These are phyloP conservation scores for Zychaea mexicana DNA, from an alignment of 371 early-diverging fungal genomes.

Conservation along the genomic window DNA sequence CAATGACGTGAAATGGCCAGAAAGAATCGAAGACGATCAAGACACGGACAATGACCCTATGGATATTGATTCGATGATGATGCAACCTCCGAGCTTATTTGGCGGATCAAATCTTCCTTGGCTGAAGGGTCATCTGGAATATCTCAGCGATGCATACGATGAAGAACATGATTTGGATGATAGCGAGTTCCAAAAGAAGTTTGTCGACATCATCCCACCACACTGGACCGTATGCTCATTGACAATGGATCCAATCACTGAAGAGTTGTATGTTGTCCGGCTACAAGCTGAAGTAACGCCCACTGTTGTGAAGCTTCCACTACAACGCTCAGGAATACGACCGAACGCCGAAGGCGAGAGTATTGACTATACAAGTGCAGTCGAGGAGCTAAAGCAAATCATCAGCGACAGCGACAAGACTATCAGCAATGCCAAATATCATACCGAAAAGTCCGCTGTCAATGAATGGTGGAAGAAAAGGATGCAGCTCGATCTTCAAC, in stretches of 20 bases:
- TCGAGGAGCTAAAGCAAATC: slow-evolving; percentile 55
- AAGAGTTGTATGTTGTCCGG: slow-evolving; percentile 70
- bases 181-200: slow-evolving; percentile 45
- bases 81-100: not conserved
- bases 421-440: slow-evolving; percentile 33
- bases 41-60: slow-evolving; percentile 24
- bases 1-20: slow-evolving; percentile 34
- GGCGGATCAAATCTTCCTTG: slow-evolving; percentile 1
- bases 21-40: not conserved
- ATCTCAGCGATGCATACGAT: slow-evolving; percentile 34
- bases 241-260: slow-evolving; percentile 64
- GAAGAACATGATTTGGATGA: slow-evolving; percentile 36
- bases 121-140: slow-evolving; percentile 33
- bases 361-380: slow-evolving; percentile 40
- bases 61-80: slow-evolving; percentile 4
- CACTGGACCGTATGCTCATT: slow-evolving; percentile 76
- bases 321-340: slow-evolving; percentile 61
- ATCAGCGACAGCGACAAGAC: slow-evolving; percentile 62
- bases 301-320: slow-evolving; percentile 70
- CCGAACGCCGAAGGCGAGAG: slow-evolving; percentile 44
- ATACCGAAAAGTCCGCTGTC: slow-evolving; percentile 58
- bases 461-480: slow-evolving; percentile 82
- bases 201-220: slow-evolving; percentile 59
- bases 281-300: slow-evolving; percentile 53
- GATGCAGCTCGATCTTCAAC: slow-evolving; percentile 62